phyloP scores from a whole-genome alignment of 768 basidiomycete genomes.

The Zangia roseola region DNA sequence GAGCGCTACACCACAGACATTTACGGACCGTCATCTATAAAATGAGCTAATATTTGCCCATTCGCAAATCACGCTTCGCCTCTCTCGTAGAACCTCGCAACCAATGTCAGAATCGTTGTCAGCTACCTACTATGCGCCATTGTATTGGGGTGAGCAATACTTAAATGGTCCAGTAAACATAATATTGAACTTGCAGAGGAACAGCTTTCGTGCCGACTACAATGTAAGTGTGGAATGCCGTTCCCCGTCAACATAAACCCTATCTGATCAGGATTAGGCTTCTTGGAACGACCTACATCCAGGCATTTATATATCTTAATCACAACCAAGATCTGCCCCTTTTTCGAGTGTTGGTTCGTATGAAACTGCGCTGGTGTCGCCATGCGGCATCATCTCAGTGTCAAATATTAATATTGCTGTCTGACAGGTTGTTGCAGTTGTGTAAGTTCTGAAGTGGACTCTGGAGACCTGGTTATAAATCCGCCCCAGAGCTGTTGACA shows the following conservation, averaged over 20 bases:
- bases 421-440: constrained; percentile 1
- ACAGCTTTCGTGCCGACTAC: constrained; percentile 8
- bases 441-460: not conserved
- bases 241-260: not conserved
- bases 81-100: not conserved
- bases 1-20: too few species aligned
- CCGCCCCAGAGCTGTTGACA: not conserved
- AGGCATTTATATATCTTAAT: constrained; percentile 2
- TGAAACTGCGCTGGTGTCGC: not conserved
- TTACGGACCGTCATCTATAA: too few species aligned
- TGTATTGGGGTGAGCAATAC: constrained; percentile 10
- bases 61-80: not conserved
- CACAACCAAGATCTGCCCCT: not conserved
- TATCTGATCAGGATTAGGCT: not conserved
- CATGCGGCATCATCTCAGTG: not conserved
- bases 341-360: constrained; percentile 2
- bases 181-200: not conserved
- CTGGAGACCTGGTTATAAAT: not conserved
- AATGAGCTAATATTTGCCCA: too few species aligned
- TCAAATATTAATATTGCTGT: not conserved
- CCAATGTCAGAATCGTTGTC: not conserved
- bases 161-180: too few species aligned
- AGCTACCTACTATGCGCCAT: not conserved
- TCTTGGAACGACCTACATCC: constrained; percentile 7
- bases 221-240: not conserved